phyloP scores from a whole-genome alignment of 768 basidiomycete species.

The Podaxis rugospora region DNA sequence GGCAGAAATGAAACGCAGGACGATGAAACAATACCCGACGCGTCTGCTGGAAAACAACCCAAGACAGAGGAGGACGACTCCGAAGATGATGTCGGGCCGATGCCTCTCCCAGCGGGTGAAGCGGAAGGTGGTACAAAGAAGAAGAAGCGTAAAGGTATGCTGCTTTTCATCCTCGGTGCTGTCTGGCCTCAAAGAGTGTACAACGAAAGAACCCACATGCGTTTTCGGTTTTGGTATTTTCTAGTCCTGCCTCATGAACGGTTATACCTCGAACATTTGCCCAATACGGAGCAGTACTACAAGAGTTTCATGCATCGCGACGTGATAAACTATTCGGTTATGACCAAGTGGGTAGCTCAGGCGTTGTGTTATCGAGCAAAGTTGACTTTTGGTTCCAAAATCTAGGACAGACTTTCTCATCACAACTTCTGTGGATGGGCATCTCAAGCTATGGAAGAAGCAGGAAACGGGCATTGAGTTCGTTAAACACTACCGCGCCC shows the following conservation, averaged over 20 bases:
- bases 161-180: constrained; percentile 11
- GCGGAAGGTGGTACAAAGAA: constrained; percentile 36
- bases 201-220: constrained; percentile 19
- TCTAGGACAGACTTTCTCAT: constrained; percentile 89
- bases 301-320: constrained; percentile 99
- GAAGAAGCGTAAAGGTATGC: constrained; percentile 83
- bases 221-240: constrained; percentile 13
- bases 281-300: constrained; percentile 89
- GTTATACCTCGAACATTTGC: constrained; percentile 89
- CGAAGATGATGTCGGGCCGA: constrained; percentile 81
- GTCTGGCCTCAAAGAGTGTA: constrained; percentile 28
- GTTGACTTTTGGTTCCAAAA: background rate
- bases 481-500: constrained; percentile 96
- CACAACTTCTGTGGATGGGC: constrained; percentile 93
- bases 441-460: constrained; percentile 99
- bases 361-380: background rate
- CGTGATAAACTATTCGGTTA: constrained; percentile 79
- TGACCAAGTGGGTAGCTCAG: constrained; percentile 68
- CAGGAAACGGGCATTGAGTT: constrained; percentile 95
- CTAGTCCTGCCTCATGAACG: constrained; percentile 91
- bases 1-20: constrained; percentile 34
- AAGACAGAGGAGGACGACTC: constrained; percentile 46
- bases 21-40: constrained; percentile 17
- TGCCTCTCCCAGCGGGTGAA: constrained; percentile 68
- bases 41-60: constrained; percentile 18